These are phyloP conservation scores for Sclerotinia sclerotiorum DNA, from an alignment of 2,329 filamentous ascomycete species.

Conservation along the genomic window DNA sequence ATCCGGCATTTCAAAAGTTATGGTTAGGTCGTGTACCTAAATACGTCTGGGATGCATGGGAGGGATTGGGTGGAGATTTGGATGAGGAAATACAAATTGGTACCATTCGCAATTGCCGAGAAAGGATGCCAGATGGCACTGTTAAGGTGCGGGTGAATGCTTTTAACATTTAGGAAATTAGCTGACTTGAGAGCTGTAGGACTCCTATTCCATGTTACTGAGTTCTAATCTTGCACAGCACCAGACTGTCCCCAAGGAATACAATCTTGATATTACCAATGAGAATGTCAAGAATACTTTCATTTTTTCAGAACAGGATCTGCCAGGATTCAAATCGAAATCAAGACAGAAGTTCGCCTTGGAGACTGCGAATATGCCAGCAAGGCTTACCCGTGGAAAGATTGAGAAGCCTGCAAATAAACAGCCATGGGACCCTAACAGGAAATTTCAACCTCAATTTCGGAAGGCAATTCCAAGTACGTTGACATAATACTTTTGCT, in stretches of 20 bases:
- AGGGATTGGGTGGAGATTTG: conserved; percentile 61
- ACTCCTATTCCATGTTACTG: conserved; percentile 65
- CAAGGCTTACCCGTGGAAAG: conserved; percentile 48
- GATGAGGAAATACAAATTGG: conserved; percentile 81
- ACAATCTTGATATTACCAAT: conserved; percentile 72
- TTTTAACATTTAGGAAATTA: neutral
- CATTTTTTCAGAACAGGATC: conserved; percentile 90
- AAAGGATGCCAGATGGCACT: conserved; percentile 52
- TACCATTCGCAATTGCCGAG: conserved; percentile 56
- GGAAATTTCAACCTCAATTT: conserved; percentile 61
- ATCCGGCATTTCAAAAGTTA: conserved; percentile 44
- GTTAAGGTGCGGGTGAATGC: conserved; percentile 41
- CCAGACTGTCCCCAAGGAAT: conserved; percentile 79
- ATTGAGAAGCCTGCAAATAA: conserved; percentile 49
- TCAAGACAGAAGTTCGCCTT: conserved; percentile 57
- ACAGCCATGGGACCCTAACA: conserved; percentile 48
- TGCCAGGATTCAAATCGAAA: conserved; percentile 70
- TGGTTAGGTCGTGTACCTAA: conserved; percentile 79
- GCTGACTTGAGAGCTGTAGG: conserved; percentile 37
- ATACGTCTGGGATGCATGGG: conserved; percentile 79
- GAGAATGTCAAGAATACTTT: conserved; percentile 78
- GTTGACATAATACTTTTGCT: conserved; percentile 29
- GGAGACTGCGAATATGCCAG: conserved; percentile 58
- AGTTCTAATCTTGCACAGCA: conserved; percentile 64
- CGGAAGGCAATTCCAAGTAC: conserved; percentile 73